Conservation (phyloP, 2,329 filamentous ascomycete species). For the Hypoxylon sp. region DNA sequence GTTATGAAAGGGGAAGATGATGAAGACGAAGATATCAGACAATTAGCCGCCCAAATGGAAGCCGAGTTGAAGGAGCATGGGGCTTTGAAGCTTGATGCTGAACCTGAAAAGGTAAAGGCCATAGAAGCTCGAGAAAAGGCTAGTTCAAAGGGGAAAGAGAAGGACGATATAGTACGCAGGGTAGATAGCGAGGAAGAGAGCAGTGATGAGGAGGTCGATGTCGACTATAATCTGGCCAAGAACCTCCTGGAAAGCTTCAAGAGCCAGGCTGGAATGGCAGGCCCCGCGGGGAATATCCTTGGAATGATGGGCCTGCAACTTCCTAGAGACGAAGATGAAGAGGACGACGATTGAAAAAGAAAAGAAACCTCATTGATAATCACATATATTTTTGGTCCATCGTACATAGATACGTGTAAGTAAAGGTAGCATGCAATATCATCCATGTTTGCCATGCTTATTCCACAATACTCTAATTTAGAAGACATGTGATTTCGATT, state of each 20-base stretch:
- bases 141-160: conserved; percentile 42
- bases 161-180: conserved; percentile 31
- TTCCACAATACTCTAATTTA: neutral
- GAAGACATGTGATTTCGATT: too few species aligned
- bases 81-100: conserved; percentile 70
- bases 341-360: conserved; percentile 53
- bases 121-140: conserved; percentile 51
- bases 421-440: conserved; percentile 2
- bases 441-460: neutral
- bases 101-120: conserved; percentile 52
- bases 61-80: conserved; percentile 79
- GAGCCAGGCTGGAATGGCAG: conserved; percentile 86
- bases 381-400: too few species aligned
- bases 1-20: conserved; percentile 52
- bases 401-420: too few species aligned
- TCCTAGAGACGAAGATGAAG: conserved; percentile 82
- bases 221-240: conserved; percentile 89
- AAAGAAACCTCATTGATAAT: conserved; percentile 26
- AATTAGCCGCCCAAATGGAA: conserved; percentile 79
- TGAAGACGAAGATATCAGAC: conserved; percentile 74
- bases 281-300: conserved; percentile 89
- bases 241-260: conserved; percentile 96
- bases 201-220: conserved; percentile 74
- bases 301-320: conserved; percentile 87
- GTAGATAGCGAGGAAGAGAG: conserved; percentile 63